Evolutionary conservation across 306 rosid species (phyloP).

Genomic region (Lagenaria siceraria): DNA sequence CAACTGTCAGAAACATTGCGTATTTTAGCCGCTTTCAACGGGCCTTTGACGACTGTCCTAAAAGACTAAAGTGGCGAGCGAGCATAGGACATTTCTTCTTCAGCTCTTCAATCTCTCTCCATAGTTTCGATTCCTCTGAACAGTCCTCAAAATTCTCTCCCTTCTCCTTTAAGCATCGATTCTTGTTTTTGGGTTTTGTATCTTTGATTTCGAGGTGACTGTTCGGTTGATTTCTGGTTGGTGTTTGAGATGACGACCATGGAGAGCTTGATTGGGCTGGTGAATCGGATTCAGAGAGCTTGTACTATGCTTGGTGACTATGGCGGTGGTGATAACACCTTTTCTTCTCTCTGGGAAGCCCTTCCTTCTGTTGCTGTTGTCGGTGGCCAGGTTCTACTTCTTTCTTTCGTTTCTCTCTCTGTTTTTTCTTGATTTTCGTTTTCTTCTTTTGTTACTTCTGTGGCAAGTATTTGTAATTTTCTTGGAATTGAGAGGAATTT

Average conservation of each 20-base stretch:
- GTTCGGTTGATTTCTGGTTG: not conserved
- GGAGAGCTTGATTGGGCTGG: conserved; percentile 96
- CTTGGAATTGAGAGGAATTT: too few relatives aligned
- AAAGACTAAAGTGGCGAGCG: not conserved
- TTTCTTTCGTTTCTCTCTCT: not conserved
- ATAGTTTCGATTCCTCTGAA: not conserved
- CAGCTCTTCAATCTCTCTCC: not conserved
- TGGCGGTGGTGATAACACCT: conserved; percentile 52
- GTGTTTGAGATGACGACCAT: conserved; percentile 49
- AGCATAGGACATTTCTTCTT: not conserved
- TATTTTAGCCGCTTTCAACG: not conserved
- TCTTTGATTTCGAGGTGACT: not conserved
- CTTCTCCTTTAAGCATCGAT: too few relatives aligned
- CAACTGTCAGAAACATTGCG: not conserved
- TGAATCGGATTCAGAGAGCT: conserved; percentile 82
- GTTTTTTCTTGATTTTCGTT: not conserved
- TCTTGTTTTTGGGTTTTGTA: not conserved
- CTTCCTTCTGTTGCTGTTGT: conserved; percentile 93
- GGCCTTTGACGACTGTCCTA: not conserved
- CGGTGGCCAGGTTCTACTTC: conserved; percentile 69
- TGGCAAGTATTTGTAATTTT: not conserved
- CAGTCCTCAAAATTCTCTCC: not conserved
- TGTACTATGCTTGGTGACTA: conserved; percentile 93
- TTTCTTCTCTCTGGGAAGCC: conserved; percentile 91
- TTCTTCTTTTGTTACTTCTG: not conserved